Conservation (phyloP, 140 eudicot species). For the Senecio squalidus region DNA sequence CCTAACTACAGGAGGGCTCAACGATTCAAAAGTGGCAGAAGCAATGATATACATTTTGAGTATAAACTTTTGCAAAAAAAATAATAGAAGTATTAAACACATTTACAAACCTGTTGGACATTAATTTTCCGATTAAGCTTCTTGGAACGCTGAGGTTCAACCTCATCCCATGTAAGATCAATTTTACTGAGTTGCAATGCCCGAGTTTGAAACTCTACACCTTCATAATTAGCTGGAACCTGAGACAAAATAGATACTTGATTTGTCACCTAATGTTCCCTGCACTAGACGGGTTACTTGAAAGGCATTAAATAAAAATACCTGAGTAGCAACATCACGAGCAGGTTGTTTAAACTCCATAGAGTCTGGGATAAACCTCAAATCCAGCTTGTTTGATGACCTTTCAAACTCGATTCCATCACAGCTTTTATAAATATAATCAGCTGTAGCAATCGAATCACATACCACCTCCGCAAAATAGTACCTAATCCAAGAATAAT, state of each 20-base stretch:
- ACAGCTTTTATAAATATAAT: slow-evolving; percentile 74
- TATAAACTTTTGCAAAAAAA: neutral
- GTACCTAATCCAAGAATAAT: slow-evolving; percentile 40
- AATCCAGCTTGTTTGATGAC: slow-evolving; percentile 78
- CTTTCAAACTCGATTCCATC: slow-evolving; percentile 96
- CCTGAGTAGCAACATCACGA: slow-evolving; percentile 94
- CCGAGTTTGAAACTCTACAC: slow-evolving; percentile 75
- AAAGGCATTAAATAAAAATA: slow-evolving; percentile 15
- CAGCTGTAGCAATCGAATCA: slow-evolving; percentile 88
- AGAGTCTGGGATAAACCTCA: slow-evolving; percentile 92
- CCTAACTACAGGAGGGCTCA: too few relatives aligned
- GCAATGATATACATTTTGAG: neutral
- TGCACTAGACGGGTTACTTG: too few relatives aligned
- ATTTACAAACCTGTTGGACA: slow-evolving; percentile 52
- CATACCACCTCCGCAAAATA: slow-evolving; percentile 94
- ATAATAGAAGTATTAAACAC: too few relatives aligned
- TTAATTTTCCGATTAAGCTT: slow-evolving; percentile 62
- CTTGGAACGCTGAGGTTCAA: slow-evolving; percentile 79
- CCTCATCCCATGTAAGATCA: slow-evolving; percentile 90
- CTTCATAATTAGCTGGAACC: slow-evolving; percentile 78
- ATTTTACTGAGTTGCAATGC: slow-evolving; percentile 82
- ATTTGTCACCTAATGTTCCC: too few relatives aligned
- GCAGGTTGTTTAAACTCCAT: slow-evolving; percentile 78
- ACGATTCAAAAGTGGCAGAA: too few relatives aligned
- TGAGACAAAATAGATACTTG: slow-evolving; percentile 19